Evolutionary conservation across 2,329 filamentous ascomycete species (phyloP).

Genomic region (Hypoxylon sp.): DNA sequence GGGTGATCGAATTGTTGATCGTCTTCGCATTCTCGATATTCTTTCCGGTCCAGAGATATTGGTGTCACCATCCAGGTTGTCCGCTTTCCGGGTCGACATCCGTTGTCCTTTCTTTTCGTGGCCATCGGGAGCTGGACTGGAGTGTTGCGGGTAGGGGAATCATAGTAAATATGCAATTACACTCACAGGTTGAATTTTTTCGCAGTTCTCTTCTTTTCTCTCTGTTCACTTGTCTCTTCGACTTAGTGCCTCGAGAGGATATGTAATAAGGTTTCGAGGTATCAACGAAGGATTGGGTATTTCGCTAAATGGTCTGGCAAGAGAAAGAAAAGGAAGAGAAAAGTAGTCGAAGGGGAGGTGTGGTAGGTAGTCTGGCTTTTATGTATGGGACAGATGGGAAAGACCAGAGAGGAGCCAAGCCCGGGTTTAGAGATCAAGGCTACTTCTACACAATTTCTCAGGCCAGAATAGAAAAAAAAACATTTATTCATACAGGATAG

Average conservation of each 20-base stretch:
- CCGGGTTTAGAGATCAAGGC: slow-evolving; percentile 28
- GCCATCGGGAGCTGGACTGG: slow-evolving; percentile 3
- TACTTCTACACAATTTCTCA: slow-evolving; percentile 23
- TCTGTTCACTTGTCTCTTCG: slow-evolving; percentile 4
- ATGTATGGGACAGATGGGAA: slow-evolving; percentile 39
- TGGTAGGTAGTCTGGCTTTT: slow-evolving; percentile 47
- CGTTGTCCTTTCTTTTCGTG: slow-evolving; percentile 5
- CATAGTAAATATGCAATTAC: slow-evolving; percentile 20
- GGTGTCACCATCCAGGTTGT: slow-evolving; percentile 14
- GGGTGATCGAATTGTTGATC: slow-evolving; percentile 16
- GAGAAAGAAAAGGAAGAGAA: slow-evolving; percentile 44
- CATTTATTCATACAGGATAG: slow-evolving; percentile 34
- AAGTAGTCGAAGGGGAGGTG: slow-evolving; percentile 44
- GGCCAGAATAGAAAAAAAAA: slow-evolving; percentile 31
- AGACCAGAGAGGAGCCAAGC: slow-evolving; percentile 36
- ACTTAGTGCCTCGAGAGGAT: slow-evolving; percentile 8
- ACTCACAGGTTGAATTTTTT: slow-evolving; percentile 30
- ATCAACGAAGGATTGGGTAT: slow-evolving; percentile 35
- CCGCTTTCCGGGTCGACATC: slow-evolving; percentile 23
- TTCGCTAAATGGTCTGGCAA: slow-evolving; percentile 44
- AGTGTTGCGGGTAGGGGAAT: slow-evolving; percentile 10
- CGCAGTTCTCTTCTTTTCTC: slow-evolving; percentile 15
- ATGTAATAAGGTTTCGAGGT: slow-evolving; percentile 12
- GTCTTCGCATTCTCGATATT: slow-evolving; percentile 20
- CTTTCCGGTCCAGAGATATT: slow-evolving; percentile 22